Conservation (phyloP, 1,284 basidiomycete genomes). For the Boletus semigastroideus region DNA sequence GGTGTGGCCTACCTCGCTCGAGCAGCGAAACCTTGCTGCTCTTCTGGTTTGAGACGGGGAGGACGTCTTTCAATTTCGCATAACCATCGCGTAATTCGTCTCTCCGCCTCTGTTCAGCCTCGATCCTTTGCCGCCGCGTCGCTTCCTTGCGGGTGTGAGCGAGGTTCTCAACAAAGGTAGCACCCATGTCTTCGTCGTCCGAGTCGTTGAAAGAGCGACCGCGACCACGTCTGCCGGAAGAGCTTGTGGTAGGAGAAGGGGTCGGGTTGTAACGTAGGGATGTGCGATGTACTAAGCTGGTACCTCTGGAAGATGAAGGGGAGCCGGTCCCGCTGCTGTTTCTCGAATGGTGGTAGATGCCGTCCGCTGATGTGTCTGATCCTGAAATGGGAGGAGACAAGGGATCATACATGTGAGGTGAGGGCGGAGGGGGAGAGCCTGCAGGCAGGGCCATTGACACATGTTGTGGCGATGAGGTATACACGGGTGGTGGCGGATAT, state of each 20-base stretch:
- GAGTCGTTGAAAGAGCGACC: slow-evolving; percentile 66
- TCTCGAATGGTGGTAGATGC: slow-evolving; percentile 66
- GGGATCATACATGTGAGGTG: slow-evolving; percentile 77
- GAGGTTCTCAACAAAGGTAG: slow-evolving; percentile 61
- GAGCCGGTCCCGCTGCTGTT: slow-evolving; percentile 76
- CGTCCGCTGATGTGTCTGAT: slow-evolving; percentile 80
- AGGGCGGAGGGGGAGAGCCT: slow-evolving; percentile 65
- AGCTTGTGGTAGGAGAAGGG: slow-evolving; percentile 69
- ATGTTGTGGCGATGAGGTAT: slow-evolving; percentile 52
- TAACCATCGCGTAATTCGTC: slow-evolving; percentile 88
- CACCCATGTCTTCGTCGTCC: slow-evolving; percentile 76
- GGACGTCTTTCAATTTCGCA: slow-evolving; percentile 79
- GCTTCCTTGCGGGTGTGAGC: slow-evolving; percentile 80
- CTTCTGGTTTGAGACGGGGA: slow-evolving; percentile 85
- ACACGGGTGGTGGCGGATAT: slow-evolving; percentile 46
- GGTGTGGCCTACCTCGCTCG: slow-evolving; percentile 65
- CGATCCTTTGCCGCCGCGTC: slow-evolving; percentile 76
- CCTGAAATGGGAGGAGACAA: slow-evolving; percentile 79
- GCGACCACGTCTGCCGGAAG: slow-evolving; percentile 63
- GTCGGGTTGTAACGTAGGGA: slow-evolving; percentile 71
- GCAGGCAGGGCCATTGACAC: slow-evolving; percentile 49
- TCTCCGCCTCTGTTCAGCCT: slow-evolving; percentile 82
- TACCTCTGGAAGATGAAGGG: slow-evolving; percentile 68
- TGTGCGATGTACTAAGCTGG: slow-evolving; percentile 70
- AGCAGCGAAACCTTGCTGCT: slow-evolving; percentile 85